Percentiles rank a stretch among this genome's conserved stretches.
Evolutionary conservation across 768 basidiomycete genomes (phyloP).

Genomic region (Kwoniella dendrophila): DNA sequence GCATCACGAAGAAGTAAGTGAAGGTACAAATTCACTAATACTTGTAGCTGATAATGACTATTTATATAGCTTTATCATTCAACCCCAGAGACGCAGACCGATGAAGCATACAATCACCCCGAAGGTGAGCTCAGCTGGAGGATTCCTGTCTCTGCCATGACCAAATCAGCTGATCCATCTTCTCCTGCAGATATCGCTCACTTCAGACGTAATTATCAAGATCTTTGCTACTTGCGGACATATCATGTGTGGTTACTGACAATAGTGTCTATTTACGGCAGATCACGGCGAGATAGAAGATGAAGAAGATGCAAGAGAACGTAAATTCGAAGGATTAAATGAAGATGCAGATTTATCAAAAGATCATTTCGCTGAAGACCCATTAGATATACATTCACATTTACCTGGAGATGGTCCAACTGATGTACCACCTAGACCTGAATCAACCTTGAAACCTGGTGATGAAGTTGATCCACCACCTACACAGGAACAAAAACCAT

Average conservation of each 20-base stretch:
- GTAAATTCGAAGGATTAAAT: conserved; percentile 77
- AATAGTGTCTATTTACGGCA: conserved; percentile 8
- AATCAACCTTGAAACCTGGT: conserved; percentile 28
- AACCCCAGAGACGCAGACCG: conserved; percentile 96
- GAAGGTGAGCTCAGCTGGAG: conserved; percentile 63
- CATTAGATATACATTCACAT: conserved; percentile 51
- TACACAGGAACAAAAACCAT: no score
- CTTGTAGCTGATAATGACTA: conserved; percentile 11
- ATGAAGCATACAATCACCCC: conserved; percentile 89
- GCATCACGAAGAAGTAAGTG: conserved; percentile 83
- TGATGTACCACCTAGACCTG: conserved; percentile 7
- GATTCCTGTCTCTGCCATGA: not conserved
- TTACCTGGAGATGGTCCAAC: conserved; percentile 43
- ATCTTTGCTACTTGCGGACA: not conserved
- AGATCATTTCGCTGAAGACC: conserved; percentile 58
- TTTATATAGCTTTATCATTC: conserved; percentile 74
- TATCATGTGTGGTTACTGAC: not conserved
- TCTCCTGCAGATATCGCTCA: conserved; percentile 65
- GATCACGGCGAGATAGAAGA: conserved; percentile 82
- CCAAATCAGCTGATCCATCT: not conserved
- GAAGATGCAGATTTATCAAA: conserved; percentile 63
- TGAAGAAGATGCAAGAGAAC: conserved; percentile 80
- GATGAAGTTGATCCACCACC: conserved; percentile 34
- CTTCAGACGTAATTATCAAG: conserved; percentile 66
- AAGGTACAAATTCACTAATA: no score